Base-by-base conservation (phyloP, 1,139 yeast species). In the Diutina pseudorugosa region DNA sequence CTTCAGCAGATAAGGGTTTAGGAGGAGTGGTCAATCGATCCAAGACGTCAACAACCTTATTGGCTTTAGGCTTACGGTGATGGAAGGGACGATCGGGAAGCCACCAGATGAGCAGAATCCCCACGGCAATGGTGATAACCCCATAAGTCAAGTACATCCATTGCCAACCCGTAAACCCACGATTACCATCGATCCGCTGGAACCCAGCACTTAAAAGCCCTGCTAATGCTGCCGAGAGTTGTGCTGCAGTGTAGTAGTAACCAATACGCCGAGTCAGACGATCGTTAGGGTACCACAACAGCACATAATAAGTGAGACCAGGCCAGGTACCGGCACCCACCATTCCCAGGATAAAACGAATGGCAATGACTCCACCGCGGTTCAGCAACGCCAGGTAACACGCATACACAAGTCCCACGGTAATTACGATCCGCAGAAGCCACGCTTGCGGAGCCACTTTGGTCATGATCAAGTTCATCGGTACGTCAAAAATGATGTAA, bases 261-360 rank as follows among this genome's bases (percentile, higher is more conserved):
- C 96, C 96, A 57, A 89, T 85, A 61, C 96, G 73, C 58, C 81
- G 76, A 2, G 95, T 86, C 58, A 83, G 79, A 55, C 94, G 73
- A 51, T 85, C 83, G 53, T 83, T 79, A 1, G 96, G 96, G 61
- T 89, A 89, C 94, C 95, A 89, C 59, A 87, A 71, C 0, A 91
- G 80, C 48, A 89, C 75, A 61, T 87, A 89, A 67, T 87, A 88
- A 23, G 91, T 83, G 83, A 89, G 73, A 11, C 96, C 96, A 1
- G 96, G 96, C 96, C 96, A 89, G 2, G 90, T 82, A 42, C 96
- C 96, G 11, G 96, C 95, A 51, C 90, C 90, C 55, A 85, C 86
- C 55, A 85, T 61, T 50, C 96, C 96, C 23, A 87, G 78, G 55
- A 89, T 75, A 54, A 88, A 80, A 57, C 95, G 75, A 48, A 82